A percentile compares a stretch with the other conserved stretches of the same genome.
Conservation (phyloP, 1,139 yeast species). For the Schwanniomyces etchellsii region DNA sequence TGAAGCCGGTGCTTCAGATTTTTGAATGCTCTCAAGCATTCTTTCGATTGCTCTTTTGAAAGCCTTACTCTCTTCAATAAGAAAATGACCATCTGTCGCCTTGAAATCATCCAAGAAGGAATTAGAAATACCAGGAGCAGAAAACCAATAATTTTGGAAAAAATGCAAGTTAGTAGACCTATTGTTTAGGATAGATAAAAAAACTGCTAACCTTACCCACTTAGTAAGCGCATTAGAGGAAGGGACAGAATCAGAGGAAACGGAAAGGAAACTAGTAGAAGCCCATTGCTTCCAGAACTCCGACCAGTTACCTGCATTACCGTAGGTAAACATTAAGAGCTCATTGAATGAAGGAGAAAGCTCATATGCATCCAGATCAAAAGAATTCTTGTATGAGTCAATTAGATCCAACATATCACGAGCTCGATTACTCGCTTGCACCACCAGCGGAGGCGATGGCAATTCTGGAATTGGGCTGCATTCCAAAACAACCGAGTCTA, state of each 20-base stretch:
- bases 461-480: slow-evolving; percentile 8
- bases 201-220: slow-evolving; percentile 35
- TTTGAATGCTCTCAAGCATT: slow-evolving; percentile 13
- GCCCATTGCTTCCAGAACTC: slow-evolving; percentile 39
- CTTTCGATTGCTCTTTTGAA: slow-evolving; percentile 15
- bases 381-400: slow-evolving; percentile 13
- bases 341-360: slow-evolving; percentile 21
- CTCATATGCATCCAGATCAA: slow-evolving; percentile 5
- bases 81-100: slow-evolving; percentile 12
- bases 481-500: slow-evolving; percentile 22
- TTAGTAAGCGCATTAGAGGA: slow-evolving; percentile 9
- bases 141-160: slow-evolving; percentile 26
- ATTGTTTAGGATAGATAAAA: slow-evolving; percentile 27
- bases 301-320: slow-evolving; percentile 34
- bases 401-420: slow-evolving; percentile 27
- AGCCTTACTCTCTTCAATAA: slow-evolving; percentile 17
- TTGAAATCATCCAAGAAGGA: slow-evolving; percentile 20
- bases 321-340: slow-evolving; percentile 30
- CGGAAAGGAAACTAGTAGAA: slow-evolving; percentile 1
- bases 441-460: slow-evolving; percentile 7
- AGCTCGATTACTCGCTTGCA: slow-evolving; percentile 22
- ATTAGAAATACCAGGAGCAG: slow-evolving; percentile 15
- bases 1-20: slow-evolving; percentile 6
- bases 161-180: slow-evolving; percentile 24
- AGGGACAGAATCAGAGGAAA: slow-evolving; percentile 1